Conservation (phyloP, 768 basidiomycete species). For the Ramaria sp. region DNA sequence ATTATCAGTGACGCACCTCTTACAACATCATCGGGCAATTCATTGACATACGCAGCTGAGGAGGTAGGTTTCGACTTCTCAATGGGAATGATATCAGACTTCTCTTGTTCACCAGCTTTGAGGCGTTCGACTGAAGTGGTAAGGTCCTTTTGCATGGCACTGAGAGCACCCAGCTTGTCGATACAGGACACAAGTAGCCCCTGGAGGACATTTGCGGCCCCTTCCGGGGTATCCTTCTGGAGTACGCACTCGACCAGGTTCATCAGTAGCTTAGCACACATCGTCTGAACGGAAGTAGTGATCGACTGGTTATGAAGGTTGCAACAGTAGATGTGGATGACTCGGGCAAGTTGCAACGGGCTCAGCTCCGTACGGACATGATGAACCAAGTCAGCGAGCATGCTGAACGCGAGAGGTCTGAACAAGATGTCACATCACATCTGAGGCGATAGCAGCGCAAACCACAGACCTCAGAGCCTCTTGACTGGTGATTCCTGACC, state of each 20-base stretch:
- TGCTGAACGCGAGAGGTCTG: slow-evolving; percentile 74
- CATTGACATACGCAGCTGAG: slow-evolving; percentile 63
- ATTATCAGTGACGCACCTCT: slow-evolving; percentile 44
- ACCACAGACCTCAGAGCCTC: slow-evolving; percentile 66
- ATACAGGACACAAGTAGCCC: slow-evolving; percentile 76
- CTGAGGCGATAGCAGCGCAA: background rate
- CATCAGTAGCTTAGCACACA: slow-evolving; percentile 89
- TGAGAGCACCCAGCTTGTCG: slow-evolving; percentile 76
- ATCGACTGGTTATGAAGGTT: slow-evolving; percentile 85
- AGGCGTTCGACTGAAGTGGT: slow-evolving; percentile 37
- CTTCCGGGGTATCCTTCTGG: slow-evolving; percentile 59
- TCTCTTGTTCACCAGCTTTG: slow-evolving; percentile 28
- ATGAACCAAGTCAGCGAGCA: slow-evolving; percentile 88
- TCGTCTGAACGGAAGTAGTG: slow-evolving; percentile 69
- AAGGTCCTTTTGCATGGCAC: slow-evolving; percentile 47
- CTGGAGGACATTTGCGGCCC: slow-evolving; percentile 57
- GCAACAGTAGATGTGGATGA: slow-evolving; percentile 77
- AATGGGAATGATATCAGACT: slow-evolving; percentile 52
- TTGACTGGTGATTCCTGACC: slow-evolving; percentile 70
- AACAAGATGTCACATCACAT: slow-evolving; percentile 9
- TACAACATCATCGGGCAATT: slow-evolving; percentile 74
- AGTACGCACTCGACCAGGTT: slow-evolving; percentile 78
- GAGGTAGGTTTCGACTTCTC: slow-evolving; percentile 82
- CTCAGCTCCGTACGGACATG: slow-evolving; percentile 79
- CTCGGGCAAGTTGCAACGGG: slow-evolving; percentile 59